A percentile compares a stretch with the other conserved stretches of the same genome.
phyloP scores from a whole-genome alignment of 345 rosid genomes.

The Hibiscus trionum region DNA sequence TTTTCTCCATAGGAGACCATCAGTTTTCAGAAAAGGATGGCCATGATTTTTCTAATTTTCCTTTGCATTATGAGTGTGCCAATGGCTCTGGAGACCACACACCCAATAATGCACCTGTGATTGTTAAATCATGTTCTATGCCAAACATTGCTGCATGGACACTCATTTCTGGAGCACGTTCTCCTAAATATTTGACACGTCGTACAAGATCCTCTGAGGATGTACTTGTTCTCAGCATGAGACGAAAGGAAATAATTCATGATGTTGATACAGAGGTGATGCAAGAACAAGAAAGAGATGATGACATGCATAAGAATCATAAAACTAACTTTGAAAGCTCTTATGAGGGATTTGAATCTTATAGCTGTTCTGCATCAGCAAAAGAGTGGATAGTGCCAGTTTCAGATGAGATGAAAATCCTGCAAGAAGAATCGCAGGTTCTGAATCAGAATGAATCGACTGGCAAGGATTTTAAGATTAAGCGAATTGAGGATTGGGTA shows the following conservation, averaged over 20 bases:
- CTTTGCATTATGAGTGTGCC: constrained; percentile 33
- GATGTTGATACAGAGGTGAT: constrained; percentile 25
- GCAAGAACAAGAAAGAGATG: constrained; percentile 29
- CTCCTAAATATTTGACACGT: constrained; percentile 26
- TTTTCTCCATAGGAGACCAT: constrained; percentile 57
- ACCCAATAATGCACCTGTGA: constrained; percentile 28
- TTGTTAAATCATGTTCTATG: constrained; percentile 51
- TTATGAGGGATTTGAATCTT: constrained; percentile 39
- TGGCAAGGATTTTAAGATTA: constrained; percentile 58
- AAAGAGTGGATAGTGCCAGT: constrained; percentile 70
- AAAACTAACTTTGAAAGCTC: constrained; percentile 30
- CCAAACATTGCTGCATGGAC: constrained; percentile 34
- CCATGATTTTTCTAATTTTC: constrained; percentile 35
- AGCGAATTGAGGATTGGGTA: constrained; percentile 86
- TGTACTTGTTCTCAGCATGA: constrained; percentile 31
- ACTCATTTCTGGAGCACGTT: constrained; percentile 25
- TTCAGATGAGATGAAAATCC: constrained; percentile 37
- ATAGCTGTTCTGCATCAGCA: constrained; percentile 46
- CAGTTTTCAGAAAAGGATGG: constrained; percentile 41
- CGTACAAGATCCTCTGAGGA: constrained; percentile 61
- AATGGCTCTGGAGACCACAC: constrained; percentile 33
- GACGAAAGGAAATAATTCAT: constrained; percentile 28
- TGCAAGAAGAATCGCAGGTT: constrained; percentile 39
- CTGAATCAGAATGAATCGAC: constrained; percentile 34
- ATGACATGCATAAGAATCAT: constrained; percentile 20